A percentile compares a stretch with the other conserved stretches of the same genome.
Evolutionary conservation across 23 red algal species (phyloP).

Genomic region (Gracilaria domingensis): DNA sequence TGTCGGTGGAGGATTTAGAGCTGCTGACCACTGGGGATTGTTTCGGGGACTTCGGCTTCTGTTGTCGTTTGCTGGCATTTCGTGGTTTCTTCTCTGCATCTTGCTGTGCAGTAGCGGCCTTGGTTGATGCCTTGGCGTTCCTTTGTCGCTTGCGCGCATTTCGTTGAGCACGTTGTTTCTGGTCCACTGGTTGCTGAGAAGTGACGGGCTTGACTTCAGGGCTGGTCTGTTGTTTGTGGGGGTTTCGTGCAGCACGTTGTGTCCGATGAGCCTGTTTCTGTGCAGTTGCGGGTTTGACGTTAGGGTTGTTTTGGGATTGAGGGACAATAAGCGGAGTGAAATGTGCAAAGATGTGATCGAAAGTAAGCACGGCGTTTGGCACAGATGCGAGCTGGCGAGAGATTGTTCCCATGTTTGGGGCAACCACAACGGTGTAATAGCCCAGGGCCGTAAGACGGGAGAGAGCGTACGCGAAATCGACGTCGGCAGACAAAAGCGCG

Average conservation of each 20-base stretch:
- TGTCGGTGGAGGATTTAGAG: background rate
- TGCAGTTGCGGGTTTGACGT: background rate
- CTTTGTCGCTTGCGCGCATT: background rate
- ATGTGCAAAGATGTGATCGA: slow-evolving; percentile 17
- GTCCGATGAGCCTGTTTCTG: background rate
- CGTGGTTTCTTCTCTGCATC: background rate
- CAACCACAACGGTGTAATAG: slow-evolving; percentile 54
- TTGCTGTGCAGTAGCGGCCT: background rate
- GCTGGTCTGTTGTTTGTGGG: background rate
- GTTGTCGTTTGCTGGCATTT: background rate
- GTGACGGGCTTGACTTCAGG: background rate
- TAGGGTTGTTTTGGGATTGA: background rate
- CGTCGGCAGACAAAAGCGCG: slow-evolving; percentile 43
- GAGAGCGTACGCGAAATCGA: slow-evolving; percentile 58
- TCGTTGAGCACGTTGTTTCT: background rate
- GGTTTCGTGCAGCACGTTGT: background rate
- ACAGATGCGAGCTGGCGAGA: slow-evolving; percentile 9
- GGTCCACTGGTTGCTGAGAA: background rate
- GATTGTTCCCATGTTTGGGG: background rate
- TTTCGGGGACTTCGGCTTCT: background rate
- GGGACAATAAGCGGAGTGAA: background rate
- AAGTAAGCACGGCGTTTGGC: background rate
- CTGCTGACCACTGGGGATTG: background rate
- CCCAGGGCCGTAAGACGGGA: slow-evolving; percentile 21
- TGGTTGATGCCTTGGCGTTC: too few relatives aligned